Evolutionary conservation across 495 filamentous ascomycete species (phyloP), one percentile per base, ranked within the genome.

Genomic region (Penicillium parvum): DNA sequence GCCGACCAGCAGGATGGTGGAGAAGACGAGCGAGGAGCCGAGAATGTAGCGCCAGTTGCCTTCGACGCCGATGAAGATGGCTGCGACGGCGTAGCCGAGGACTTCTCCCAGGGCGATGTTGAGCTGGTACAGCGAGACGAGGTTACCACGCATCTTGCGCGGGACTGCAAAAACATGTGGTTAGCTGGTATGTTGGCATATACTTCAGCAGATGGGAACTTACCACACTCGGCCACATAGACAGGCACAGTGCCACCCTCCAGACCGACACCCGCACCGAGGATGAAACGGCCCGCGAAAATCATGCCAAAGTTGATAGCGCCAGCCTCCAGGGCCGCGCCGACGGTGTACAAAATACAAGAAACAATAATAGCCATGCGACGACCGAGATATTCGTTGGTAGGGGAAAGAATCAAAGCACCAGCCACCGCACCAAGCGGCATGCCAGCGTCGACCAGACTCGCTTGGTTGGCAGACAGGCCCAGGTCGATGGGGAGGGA

Each of bases 11-110:
- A 80, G 73, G 53, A 82, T 77, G 21, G 77, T 81, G 2, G 76
- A 79, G 58, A 82, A 82, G 40, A 82, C 52, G n/a, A 82, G 63
- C 0, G 78, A 81, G 2, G 75, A 78, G 5, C 79, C 79, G n/a
- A 82, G 71, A 42, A 82, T 82, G 47, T 76, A 83, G 19, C 79
- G 69, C 79, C 79, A 83, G 65, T 76, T 79, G 39, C 78, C 78
- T 6, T 50, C 39, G 38, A 83, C 76, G 27, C 66, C 62, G 45
- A 81, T 60, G 51, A 82, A 82, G 21, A 83, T 81, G 33, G 77
- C 79, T 0, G 76, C 77, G 9, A 81, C 71, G 10, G 73, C 79
- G 47, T 81, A 82, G 8, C 79, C 79, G 12, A 82, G 61, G 18
- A 83, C 77, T 54, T 82, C 76, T 32, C 79, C 79, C 0, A 83